Evolutionary conservation across 768 basidiomycete genomes (phyloP).

Genomic region (Nevesoporus exiguus): DNA sequence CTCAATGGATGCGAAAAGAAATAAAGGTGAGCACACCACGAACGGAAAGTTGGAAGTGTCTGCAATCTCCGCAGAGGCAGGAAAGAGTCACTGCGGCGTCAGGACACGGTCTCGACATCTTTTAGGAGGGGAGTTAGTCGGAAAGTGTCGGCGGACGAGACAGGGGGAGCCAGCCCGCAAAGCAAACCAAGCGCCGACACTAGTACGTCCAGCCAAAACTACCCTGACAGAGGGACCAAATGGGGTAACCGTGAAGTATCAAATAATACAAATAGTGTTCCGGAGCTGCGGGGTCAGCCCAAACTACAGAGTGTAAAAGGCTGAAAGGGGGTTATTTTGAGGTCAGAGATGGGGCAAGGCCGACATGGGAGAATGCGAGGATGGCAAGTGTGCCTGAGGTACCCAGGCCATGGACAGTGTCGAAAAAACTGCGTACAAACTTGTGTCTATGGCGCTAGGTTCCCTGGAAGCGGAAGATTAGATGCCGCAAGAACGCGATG

Average conservation of each 20-base stretch:
- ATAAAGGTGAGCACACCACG: conserved; percentile 23
- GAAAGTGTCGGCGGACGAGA: not conserved
- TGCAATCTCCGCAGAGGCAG: conserved; percentile 62
- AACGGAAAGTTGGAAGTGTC: conserved; percentile 61
- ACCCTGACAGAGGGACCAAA: conserved; percentile 35
- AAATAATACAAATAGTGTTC: conserved; percentile 51
- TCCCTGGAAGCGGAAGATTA: conserved; percentile 33
- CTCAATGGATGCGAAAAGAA: not conserved
- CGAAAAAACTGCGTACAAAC: conserved; percentile 68
- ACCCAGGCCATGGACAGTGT: conserved; percentile 41
- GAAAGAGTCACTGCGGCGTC: conserved; percentile 56
- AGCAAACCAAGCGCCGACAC: conserved; percentile 69
- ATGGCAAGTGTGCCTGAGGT: conserved; percentile 44
- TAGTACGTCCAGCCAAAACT: conserved; percentile 60
- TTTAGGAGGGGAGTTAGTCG: not conserved
- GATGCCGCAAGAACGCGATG: not conserved
- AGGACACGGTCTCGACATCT: conserved; percentile 52
- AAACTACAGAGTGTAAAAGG: conserved; percentile 22
- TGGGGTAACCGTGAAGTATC: conserved; percentile 35
- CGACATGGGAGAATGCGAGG: conserved; percentile 60
- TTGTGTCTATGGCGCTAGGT: conserved; percentile 60
- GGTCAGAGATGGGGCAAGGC: conserved; percentile 48
- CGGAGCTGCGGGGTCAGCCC: conserved; percentile 48
- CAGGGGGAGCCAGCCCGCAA: conserved; percentile 40
- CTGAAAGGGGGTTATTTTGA: conserved; percentile 1